These are phyloP conservation scores for Stentor coeruleus DNA, from an alignment of 73 alveolate genomes.

Conservation along the genomic window DNA sequence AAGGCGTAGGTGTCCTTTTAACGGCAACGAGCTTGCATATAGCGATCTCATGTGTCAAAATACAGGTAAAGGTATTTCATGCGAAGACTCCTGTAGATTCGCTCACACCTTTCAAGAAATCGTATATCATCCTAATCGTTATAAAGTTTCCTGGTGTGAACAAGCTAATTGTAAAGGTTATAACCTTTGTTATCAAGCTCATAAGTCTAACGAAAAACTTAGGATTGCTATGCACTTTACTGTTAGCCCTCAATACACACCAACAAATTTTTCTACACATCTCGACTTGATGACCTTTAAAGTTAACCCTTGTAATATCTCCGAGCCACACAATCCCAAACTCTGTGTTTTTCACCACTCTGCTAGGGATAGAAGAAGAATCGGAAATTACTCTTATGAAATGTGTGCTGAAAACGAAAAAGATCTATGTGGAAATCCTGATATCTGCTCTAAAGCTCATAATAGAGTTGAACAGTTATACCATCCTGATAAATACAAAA, in stretches of 20 bases:
- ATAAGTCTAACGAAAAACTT: constrained; percentile 17
- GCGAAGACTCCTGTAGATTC: constrained; percentile 31
- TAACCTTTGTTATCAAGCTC: constrained; percentile 27
- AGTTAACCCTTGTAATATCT: constrained; percentile 62
- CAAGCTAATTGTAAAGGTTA: constrained; percentile 27
- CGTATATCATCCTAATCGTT: constrained; percentile 30
- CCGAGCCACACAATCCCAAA: constrained; percentile 64
- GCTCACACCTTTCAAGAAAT: constrained; percentile 35
- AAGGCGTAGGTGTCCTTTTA: constrained; percentile 12
- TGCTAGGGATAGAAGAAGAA: constrained; percentile 65
- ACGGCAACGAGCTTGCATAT: background rate
- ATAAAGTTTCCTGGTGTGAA: constrained; percentile 30
- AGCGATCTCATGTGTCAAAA: constrained; percentile 9
- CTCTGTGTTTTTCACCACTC: constrained; percentile 73
- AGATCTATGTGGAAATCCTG: constrained; percentile 63
- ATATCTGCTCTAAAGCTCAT: constrained; percentile 72
- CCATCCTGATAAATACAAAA: constrained; percentile 79
- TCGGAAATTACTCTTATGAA: constrained; percentile 56
- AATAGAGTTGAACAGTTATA: constrained; percentile 82
- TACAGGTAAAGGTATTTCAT: constrained; percentile 1
- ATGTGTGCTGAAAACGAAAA: constrained; percentile 63
- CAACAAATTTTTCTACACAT: constrained; percentile 35
- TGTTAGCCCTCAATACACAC: constrained; percentile 52
- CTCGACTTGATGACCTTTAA: constrained; percentile 60
- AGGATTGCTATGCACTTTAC: constrained; percentile 41